Percentiles rank a stretch among this genome's conserved stretches.
phyloP scores from a whole-genome alignment of 176 grass and related monocot species.

The Oryza punctata region DNA sequence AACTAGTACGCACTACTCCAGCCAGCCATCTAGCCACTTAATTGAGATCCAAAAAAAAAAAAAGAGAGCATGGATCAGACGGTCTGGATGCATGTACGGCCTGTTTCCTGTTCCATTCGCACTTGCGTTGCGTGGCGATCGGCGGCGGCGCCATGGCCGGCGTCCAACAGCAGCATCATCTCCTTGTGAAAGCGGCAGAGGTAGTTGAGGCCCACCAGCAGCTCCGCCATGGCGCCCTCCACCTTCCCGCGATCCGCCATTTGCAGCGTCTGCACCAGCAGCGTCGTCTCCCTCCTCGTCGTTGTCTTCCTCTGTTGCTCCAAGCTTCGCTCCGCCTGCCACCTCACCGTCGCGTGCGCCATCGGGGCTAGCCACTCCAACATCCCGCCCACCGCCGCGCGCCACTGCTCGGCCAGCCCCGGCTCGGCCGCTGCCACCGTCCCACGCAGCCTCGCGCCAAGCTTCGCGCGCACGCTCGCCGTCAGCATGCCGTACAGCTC shows the following conservation, averaged over 20 bases:
- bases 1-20: background rate
- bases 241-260: slow-evolving; percentile 67
- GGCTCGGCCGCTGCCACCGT: slow-evolving; percentile 46
- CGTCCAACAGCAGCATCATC: too few relatives aligned
- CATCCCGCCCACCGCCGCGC: slow-evolving; percentile 64
- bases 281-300: background rate
- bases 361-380: slow-evolving; percentile 77
- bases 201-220: slow-evolving; percentile 86
- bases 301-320: slow-evolving; percentile 32
- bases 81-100: background rate
- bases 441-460: slow-evolving; percentile 55
- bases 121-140: background rate
- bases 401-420: slow-evolving; percentile 65
- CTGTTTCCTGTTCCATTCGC: slow-evolving; percentile 43
- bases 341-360: slow-evolving; percentile 80
- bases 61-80: background rate
- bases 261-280: slow-evolving; percentile 89
- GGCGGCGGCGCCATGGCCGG: too few relatives aligned
- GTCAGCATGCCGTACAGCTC: slow-evolving; percentile 87
- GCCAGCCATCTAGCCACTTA: too few relatives aligned
- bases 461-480: slow-evolving; percentile 63
- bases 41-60: background rate
- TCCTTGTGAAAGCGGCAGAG: slow-evolving; percentile 82
- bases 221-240: slow-evolving; percentile 73
- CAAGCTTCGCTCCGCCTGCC: slow-evolving; percentile 81